Conservation (phyloP, 164 flowering plant genomes). For the Chimonanthus praecox region DNA sequence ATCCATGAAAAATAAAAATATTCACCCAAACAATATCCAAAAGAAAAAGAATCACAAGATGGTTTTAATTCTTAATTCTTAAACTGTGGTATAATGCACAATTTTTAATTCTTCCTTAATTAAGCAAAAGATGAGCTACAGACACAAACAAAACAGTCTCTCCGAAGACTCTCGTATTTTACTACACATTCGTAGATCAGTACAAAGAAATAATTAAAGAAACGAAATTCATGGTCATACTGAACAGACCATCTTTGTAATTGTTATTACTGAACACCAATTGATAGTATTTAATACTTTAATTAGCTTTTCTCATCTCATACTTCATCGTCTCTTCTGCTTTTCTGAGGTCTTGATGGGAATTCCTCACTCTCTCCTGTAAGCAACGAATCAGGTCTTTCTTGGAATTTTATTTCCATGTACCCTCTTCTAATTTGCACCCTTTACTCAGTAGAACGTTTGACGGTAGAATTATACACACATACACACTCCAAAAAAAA, state of each 20-base stretch:
- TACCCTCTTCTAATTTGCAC: neutral
- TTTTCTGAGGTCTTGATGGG: neutral
- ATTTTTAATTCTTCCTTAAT: no score
- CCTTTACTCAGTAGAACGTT: neutral
- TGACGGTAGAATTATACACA: neutral
- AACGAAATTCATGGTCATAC: no score
- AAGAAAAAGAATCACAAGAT: no score
- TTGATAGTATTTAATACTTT: neutral
- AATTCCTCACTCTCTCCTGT: neutral
- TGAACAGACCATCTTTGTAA: neutral
- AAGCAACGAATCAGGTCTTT: slow-evolving; percentile 1
- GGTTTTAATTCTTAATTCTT: no score
- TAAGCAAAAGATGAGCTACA: no score
- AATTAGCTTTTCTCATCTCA: neutral
- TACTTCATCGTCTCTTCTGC: neutral
- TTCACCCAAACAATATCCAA: no score
- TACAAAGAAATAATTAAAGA: no score
- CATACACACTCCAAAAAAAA: neutral
- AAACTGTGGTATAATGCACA: no score
- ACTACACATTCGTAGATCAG: no score
- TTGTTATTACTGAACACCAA: neutral
- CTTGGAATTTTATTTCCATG: neutral
- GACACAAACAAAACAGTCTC: no score
- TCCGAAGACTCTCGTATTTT: no score
- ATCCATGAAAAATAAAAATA: no score